Base-by-base conservation (phyloP, 2,329 filamentous ascomycete species). In the Gaeumannomyces tritici region DNA sequence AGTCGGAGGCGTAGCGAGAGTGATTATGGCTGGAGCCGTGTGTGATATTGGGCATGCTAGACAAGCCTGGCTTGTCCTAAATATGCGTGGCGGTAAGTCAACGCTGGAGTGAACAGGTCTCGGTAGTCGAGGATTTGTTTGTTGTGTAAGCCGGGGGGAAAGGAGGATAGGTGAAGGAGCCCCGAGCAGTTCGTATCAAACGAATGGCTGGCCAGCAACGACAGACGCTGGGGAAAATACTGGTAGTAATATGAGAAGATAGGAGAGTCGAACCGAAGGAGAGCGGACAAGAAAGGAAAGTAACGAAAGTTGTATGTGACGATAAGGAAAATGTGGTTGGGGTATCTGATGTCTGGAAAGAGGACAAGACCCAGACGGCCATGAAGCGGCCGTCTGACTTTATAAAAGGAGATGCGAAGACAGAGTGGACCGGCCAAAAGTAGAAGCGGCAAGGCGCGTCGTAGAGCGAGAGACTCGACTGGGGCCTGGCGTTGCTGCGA, bases 361-460 rank as follows among this genome's bases (percentile, higher is more conserved):
- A 65, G 71, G 61, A 66, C 70, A 56, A 68, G 70, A 63, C 73
- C 76, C 70, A 74, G 81, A 66, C 75, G 76, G 29, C 74, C 77
- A 61, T 75, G 76, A 29, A 76, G 68, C 62, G 67, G 69, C 66
- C 69, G 64, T 70, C 27, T 18, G 27, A 58, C 56, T 51, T 67
- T 69, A 72, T 67, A 69, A 70, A 72, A 70, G 69, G 71, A 70
- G 70, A 69, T 71, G 69, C 72, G 71, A 51, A 51, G 42, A 51
- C 7, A 7, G 8, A 51, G 18, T 24, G 42, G 62, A 64, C 24
- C 27, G 4, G 71, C 67, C 69, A 68, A 66, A 66, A 66, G 63
- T 64, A 64, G 60, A 63, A 63, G 63, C 60, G 59, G 31, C 35
- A 60, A 51, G 21, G 42, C 42, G 42, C 42, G 42, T 60, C 59